These are phyloP conservation scores for Gossypium stocksii DNA, from an alignment of 345 rosid species.

Conservation along the genomic window DNA sequence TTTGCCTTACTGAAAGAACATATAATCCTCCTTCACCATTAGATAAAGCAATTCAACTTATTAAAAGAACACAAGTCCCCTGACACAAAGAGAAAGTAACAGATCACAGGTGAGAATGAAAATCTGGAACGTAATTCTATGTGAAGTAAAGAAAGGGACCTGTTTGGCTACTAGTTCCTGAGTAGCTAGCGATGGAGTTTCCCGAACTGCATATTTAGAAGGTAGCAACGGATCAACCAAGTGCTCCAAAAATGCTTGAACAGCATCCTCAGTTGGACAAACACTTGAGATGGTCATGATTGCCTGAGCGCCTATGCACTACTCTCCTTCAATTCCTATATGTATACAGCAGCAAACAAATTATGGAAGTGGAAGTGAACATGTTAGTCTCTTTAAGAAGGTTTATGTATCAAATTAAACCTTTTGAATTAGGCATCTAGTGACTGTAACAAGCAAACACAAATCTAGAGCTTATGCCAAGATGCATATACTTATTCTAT, in stretches of 20 bases:
- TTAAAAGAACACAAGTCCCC: neutral
- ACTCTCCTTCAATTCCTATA: neutral
- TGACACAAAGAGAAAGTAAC: neutral
- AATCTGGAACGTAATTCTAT: neutral
- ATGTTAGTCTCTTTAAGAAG: neutral
- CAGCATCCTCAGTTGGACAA: slow-evolving; percentile 68
- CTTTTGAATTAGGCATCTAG: neutral
- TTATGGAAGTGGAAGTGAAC: neutral
- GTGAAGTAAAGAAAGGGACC: slow-evolving; percentile 32
- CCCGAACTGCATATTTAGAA: slow-evolving; percentile 18
- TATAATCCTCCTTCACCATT: neutral
- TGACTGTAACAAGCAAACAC: neutral
- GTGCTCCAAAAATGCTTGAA: slow-evolving; percentile 43
- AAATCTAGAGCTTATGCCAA: neutral
- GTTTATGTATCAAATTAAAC: neutral
- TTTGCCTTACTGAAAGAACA: neutral
- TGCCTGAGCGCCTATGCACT: neutral
- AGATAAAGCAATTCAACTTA: neutral
- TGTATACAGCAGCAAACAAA: neutral
- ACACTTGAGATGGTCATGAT: slow-evolving; percentile 28
- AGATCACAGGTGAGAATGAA: neutral
- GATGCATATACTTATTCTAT: neutral
- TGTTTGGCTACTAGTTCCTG: slow-evolving; percentile 60
- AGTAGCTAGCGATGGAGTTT: slow-evolving; percentile 32
- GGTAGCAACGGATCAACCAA: slow-evolving; percentile 77